Base-by-base conservation (phyloP, 371 early-diverging fungal species). In the Rhizopus arrhizus region DNA sequence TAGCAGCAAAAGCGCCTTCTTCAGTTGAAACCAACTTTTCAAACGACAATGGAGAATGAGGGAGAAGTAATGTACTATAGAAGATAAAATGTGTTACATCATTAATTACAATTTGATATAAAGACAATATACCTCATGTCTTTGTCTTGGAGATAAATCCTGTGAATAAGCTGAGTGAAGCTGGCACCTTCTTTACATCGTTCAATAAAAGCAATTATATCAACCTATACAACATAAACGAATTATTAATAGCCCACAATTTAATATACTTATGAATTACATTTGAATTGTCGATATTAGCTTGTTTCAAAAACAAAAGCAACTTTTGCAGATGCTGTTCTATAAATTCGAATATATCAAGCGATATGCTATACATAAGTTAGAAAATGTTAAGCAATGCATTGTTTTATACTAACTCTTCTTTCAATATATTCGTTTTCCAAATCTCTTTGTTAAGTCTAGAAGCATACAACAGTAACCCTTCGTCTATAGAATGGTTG, bases 11-110 rank as follows among this genome's bases (percentile, higher is more conserved):
- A 9, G 51, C 53, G 2, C 66, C 66, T 28, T 66, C 31, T 10
- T 53, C 48, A 4, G 61, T 66, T 16, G 66, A 61, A n/a, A 66
- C 49, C 0, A 61, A 13, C 7, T 61, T 56, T 46, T 35, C 38
- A 61, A 66, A 61, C 15, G 34, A 10, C 15, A 46, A 33, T 28
- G 51, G 12, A 3, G 59, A 15, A 51, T 48, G 10, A 22, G 22
- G 8, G 0, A 15, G 8, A 8, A 48, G 10, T 5, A 4, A 43
- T 13, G 43, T n/a, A 5, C 43, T 43, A 43, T 36, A 11, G 2
- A 22, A 22, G 22, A 22, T 22, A 22, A 36, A 36, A 36, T 11
- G 11, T 6, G 36, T 36, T 36, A 36, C 11, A 36, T 11, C 6
- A 36, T 36, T 9, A 36, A 36, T 36, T 11, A 36, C 11, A 9